A percentile compares a stretch with the other conserved stretches of the same genome.
Evolutionary conservation across 2,329 filamentous ascomycete species (phyloP).

Genomic region (Fusarium begoniae): DNA sequence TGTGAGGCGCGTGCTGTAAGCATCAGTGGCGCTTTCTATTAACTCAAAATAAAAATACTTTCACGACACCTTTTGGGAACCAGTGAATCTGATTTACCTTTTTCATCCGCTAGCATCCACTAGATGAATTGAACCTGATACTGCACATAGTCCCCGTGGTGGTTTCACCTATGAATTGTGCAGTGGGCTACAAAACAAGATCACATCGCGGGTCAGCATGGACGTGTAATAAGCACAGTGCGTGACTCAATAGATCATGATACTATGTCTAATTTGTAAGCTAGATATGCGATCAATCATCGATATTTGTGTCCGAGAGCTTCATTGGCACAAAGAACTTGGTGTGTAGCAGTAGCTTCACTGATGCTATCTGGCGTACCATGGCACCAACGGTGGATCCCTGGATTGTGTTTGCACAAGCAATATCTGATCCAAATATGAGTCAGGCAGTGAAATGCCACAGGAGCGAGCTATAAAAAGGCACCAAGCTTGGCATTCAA

Average conservation of each 20-base stretch:
- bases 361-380: fast-evolving
- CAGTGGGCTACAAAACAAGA: background rate
- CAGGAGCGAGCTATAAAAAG: background rate
- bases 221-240: fast-evolving
- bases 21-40: no score
- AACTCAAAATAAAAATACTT: background rate
- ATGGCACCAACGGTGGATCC: fast-evolving
- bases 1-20: no score
- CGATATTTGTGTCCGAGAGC: fast-evolving
- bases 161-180: fast-evolving
- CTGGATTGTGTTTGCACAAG: background rate
- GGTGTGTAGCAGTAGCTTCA: background rate
- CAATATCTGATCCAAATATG: background rate
- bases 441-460: background rate
- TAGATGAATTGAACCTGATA: fast-evolving
- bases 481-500: fast-evolving
- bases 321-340: fast-evolving
- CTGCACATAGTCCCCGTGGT: fast-evolving
- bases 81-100: fast-evolving
- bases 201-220: background rate
- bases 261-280: background rate
- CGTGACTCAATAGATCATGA: fast-evolving
- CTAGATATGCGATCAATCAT: no score
- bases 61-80: background rate
- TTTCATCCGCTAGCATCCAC: fast-evolving